Conservation (phyloP, 169 alveolate genomes). For the Plasmodium ovale region DNA sequence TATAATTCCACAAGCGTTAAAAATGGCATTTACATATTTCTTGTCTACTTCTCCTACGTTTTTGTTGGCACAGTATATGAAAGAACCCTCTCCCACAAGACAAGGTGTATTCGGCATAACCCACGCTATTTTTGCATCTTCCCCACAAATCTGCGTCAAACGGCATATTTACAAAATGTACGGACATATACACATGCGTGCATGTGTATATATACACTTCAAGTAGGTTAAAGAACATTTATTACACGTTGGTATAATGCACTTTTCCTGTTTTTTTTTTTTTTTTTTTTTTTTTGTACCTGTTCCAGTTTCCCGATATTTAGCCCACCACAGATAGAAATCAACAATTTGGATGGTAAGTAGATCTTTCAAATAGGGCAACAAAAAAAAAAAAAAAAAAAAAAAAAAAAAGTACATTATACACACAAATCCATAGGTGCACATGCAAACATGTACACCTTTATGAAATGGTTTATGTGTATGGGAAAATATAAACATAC, state of each 20-base stretch:
- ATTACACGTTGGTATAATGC: too few relatives aligned
- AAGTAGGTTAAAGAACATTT: neutral
- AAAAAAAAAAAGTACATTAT: neutral
- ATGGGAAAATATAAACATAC: too few relatives aligned
- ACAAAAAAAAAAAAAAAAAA: constrained; percentile 2
- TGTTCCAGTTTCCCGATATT: constrained; percentile 36
- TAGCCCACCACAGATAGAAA: constrained; percentile 73
- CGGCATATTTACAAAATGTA: neutral
- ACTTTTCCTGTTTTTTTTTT: too few relatives aligned
- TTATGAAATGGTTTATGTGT: neutral
- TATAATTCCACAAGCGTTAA: constrained; percentile 46
- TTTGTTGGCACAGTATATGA: constrained; percentile 44
- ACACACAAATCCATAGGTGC: neutral
- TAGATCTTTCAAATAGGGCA: constrained; percentile 15
- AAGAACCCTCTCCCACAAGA: constrained; percentile 68
- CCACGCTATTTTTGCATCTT: constrained; percentile 37
- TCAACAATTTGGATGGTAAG: constrained; percentile 26
- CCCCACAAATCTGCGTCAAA: constrained; percentile 15
- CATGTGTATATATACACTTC: neutral
- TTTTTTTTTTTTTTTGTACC: constrained; percentile 17
- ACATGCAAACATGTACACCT: neutral
- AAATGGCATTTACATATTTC: constrained; percentile 26
- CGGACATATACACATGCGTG: neutral
- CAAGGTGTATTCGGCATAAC: constrained; percentile 76
- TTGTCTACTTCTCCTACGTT: constrained; percentile 18